A percentile compares a stretch with the other conserved stretches of the same genome.
phyloP scores from a whole-genome alignment of 495 filamentous ascomycete genomes.

The Penicillium mononematosum region DNA sequence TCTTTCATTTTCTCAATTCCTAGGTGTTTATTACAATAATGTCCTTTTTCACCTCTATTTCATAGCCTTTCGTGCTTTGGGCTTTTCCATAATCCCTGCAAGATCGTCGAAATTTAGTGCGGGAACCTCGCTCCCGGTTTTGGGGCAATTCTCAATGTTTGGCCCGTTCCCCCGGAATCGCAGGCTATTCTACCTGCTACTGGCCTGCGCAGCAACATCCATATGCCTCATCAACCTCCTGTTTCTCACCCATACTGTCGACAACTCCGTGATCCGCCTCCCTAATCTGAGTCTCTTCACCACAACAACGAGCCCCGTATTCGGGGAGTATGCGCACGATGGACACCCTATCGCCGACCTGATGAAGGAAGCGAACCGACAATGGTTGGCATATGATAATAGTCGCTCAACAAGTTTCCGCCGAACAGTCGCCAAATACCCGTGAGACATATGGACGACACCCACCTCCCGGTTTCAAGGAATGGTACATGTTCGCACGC shows the following conservation, averaged over 20 bases:
- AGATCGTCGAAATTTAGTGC: slow-evolving; percentile 2
- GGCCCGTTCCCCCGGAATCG: slow-evolving; percentile 18
- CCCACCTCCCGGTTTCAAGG: slow-evolving; percentile 69
- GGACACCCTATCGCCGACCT: slow-evolving; percentile 20
- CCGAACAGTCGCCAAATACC: slow-evolving; percentile 60
- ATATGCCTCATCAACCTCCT: slow-evolving; percentile 21
- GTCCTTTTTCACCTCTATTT: background rate
- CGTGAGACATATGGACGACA: slow-evolving; percentile 62
- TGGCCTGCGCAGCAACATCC: slow-evolving; percentile 12
- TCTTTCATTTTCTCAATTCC: background rate
- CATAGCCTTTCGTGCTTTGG: slow-evolving; percentile 7
- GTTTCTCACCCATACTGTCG: slow-evolving; percentile 13
- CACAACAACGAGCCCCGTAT: slow-evolving; percentile 4
- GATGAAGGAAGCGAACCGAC: slow-evolving; percentile 20
- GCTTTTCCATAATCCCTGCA: background rate
- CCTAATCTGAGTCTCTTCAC: slow-evolving; percentile 11
- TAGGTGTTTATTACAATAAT: background rate
- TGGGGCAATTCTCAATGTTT: slow-evolving; percentile 16
- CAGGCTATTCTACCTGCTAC: slow-evolving; percentile 16
- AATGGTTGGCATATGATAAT: slow-evolving; percentile 21
- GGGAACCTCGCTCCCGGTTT: background rate
- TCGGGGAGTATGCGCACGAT: slow-evolving; percentile 18
- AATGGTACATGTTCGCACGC: slow-evolving; percentile 67
- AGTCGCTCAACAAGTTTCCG: slow-evolving; percentile 37
- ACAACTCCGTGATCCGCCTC: slow-evolving; percentile 12